Conservation (phyloP, 2,329 filamentous ascomycete species). For the Scedosporium minutisporum region DNA sequence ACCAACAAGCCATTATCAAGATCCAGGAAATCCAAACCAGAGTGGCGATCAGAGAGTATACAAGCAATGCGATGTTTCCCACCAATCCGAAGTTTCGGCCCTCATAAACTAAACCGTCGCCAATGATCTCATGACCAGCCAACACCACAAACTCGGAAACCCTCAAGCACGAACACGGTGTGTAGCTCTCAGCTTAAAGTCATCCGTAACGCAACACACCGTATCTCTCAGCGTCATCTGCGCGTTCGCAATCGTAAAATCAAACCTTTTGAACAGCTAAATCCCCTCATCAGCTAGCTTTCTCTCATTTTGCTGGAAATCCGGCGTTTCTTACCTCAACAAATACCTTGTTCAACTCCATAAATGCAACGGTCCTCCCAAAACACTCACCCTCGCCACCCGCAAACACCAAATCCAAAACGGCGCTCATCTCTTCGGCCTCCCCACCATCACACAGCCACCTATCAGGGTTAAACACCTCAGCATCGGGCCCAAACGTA, state of each 20-base stretch:
- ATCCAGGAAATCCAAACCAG: too few relatives aligned
- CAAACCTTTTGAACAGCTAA: not conserved
- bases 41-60: too few relatives aligned
- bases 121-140: too few relatives aligned
- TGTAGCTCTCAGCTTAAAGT: not conserved
- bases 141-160: too few relatives aligned
- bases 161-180: not conserved
- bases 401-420: constrained; percentile 32
- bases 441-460: constrained; percentile 31
- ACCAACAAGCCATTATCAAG: too few relatives aligned
- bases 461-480: constrained; percentile 36
- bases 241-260: not conserved
- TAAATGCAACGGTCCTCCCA: constrained; percentile 31
- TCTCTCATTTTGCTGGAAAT: not conserved
- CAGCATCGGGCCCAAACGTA: constrained; percentile 28
- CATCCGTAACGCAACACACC: not conserved
- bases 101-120: too few relatives aligned
- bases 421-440: constrained; percentile 24
- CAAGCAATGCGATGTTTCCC: too few relatives aligned
- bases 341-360: constrained; percentile 33
- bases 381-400: constrained; percentile 32
- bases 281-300: not conserved
- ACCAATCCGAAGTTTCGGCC: too few relatives aligned
- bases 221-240: not conserved
- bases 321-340: constrained; percentile 23